Percentiles rank a stretch among this genome's conserved stretches.
Evolutionary conservation across 2,329 filamentous ascomycete species (phyloP).

Genomic region (Fusarium acutatum): DNA sequence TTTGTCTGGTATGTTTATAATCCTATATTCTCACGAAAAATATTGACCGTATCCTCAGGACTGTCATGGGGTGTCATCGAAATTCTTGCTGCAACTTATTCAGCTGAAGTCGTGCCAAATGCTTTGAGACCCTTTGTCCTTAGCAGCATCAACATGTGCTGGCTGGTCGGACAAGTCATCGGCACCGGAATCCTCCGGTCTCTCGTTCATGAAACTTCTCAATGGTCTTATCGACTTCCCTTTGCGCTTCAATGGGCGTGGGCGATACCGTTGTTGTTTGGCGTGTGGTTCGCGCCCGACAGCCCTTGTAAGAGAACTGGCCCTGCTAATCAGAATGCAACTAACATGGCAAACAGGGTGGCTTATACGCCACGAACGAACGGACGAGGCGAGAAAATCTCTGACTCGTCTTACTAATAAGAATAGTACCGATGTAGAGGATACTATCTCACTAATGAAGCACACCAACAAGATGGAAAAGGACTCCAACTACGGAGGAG

Average conservation of each 20-base stretch:
- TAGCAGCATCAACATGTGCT: constrained; percentile 54
- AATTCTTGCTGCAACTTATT: constrained; percentile 51
- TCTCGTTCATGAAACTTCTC: constrained; percentile 41
- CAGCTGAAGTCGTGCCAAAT: constrained; percentile 50
- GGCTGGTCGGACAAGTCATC: constrained; percentile 52
- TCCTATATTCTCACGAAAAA: not conserved
- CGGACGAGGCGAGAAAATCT: constrained; percentile 44
- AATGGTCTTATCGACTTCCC: constrained; percentile 45
- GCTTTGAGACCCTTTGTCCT: constrained; percentile 47
- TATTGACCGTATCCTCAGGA: constrained; percentile 4
- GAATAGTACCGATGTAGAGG: constrained; percentile 49
- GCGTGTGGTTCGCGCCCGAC: constrained; percentile 50
- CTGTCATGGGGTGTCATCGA: constrained; percentile 49
- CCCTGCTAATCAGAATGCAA: not conserved
- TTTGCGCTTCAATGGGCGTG: constrained; percentile 55
- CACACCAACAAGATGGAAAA: constrained; percentile 55
- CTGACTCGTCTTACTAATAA: constrained; percentile 44
- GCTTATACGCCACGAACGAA: constrained; percentile 48
- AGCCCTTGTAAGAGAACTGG: constrained; percentile 47
- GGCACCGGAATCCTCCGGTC: constrained; percentile 47
- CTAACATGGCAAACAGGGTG: constrained; percentile 40
- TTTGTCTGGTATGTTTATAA: constrained; percentile 36
- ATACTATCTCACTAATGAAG: constrained; percentile 54
- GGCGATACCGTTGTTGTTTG: constrained; percentile 48
- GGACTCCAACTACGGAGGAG: constrained; percentile 47